Percentiles rank a stretch among this genome's conserved stretches.
Evolutionary conservation across 257 asterid species (phyloP).

Genomic region (Solanum medicagineum): DNA sequence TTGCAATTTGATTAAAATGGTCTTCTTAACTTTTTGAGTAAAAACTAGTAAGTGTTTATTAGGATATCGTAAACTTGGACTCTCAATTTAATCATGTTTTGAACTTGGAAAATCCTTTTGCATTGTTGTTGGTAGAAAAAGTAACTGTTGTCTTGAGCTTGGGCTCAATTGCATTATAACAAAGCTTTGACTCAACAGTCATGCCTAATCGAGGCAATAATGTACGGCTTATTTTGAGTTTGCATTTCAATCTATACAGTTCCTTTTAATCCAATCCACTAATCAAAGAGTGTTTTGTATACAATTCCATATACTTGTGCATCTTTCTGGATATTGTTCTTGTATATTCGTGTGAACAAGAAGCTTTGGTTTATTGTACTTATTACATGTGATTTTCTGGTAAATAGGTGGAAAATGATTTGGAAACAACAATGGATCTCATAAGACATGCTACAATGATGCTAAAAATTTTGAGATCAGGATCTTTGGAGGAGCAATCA

Average conservation of each 20-base stretch:
- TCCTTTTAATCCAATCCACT: neutral
- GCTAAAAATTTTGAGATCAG: slow-evolving; percentile 53
- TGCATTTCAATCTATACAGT: neutral
- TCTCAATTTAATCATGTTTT: neutral
- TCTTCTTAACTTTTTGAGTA: neutral
- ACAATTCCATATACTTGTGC: neutral
- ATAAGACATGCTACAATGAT: slow-evolving; percentile 38
- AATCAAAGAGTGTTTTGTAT: neutral
- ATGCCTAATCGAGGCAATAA: neutral
- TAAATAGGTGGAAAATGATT: slow-evolving; percentile 53
- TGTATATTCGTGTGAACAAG: neutral
- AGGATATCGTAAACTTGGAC: neutral
- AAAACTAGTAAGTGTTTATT: neutral
- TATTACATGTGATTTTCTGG: slow-evolving; percentile 11
- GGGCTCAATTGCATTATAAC: neutral
- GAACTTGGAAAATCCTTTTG: neutral
- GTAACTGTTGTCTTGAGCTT: neutral
- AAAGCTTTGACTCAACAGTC: neutral
- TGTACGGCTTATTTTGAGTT: neutral
- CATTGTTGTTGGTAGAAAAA: neutral
- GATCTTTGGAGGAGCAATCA: slow-evolving; percentile 43
- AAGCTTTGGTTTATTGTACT: neutral
- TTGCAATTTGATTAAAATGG: neutral
- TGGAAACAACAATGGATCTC: slow-evolving; percentile 45
- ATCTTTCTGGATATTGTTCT: neutral